These are phyloP conservation scores for Gracilaria vermiculophylla DNA, from an alignment of 23 red algal genomes.

Conservation along the genomic window DNA sequence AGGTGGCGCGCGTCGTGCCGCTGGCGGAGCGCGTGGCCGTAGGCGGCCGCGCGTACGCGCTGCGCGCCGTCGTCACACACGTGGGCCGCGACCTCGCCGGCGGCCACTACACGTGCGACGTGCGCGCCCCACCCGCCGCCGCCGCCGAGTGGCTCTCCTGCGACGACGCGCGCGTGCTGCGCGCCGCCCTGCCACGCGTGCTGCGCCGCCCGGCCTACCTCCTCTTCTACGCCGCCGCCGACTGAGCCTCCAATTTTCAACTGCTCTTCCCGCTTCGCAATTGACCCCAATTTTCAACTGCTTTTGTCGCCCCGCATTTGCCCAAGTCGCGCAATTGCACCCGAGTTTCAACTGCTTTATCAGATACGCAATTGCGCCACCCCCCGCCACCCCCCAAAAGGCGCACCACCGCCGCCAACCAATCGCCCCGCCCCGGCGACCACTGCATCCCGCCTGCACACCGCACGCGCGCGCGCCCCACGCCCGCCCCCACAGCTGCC, in stretches of 20 bases:
- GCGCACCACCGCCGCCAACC: too few species aligned
- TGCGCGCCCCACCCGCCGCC: conserved; percentile 23
- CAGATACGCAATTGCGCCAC: too few species aligned
- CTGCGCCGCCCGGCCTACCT: conserved; percentile 69
- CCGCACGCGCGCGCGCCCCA: background rate
- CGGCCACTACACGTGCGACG: conserved; percentile 92
- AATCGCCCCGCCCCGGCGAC: background rate
- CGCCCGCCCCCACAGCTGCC: background rate
- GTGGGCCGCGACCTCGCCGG: conserved; percentile 69
- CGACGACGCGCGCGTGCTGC: conserved; percentile 70
- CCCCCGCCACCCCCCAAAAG: too few species aligned
- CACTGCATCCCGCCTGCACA: too few species aligned
- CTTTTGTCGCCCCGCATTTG: too few species aligned
- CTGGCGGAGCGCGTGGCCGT: conserved; percentile 59
- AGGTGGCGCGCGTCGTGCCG: conserved; percentile 53
- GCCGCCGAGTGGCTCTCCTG: conserved; percentile 55
- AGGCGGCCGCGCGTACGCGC: conserved; percentile 7
- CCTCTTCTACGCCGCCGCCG: conserved; percentile 69
- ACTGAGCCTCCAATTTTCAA: too few species aligned
- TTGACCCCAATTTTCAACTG: too few species aligned
- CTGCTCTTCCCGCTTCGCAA: too few species aligned
- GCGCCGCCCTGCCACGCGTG: conserved; percentile 20
- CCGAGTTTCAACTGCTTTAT: too few species aligned
- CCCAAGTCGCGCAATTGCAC: too few species aligned
- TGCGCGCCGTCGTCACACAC: conserved; percentile 87